Conservation (phyloP, 768 basidiomycete genomes). For the Lactifluus rugatus region DNA sequence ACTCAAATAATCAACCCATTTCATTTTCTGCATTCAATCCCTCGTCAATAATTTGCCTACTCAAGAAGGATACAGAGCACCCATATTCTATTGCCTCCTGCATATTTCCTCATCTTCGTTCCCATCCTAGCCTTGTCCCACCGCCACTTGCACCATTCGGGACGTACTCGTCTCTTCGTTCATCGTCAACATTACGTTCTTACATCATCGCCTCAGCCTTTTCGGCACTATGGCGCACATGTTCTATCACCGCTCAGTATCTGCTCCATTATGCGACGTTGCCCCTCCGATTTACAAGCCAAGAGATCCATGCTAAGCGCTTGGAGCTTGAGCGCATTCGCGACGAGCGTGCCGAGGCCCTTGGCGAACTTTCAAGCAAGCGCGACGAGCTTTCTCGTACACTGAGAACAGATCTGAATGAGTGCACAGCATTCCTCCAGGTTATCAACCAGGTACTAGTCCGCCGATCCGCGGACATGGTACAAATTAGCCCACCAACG, state of each 20-base stretch:
- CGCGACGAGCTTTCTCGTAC: constrained; percentile 36
- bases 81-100: background rate
- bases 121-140: constrained; percentile 16
- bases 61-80: constrained; percentile 1
- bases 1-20: constrained; percentile 1
- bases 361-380: constrained; percentile 53
- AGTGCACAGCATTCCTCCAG: constrained; percentile 11
- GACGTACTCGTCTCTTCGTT: constrained; percentile 8
- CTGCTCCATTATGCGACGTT: constrained; percentile 29
- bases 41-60: constrained; percentile 7
- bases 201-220: constrained; percentile 15
- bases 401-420: constrained; percentile 21
- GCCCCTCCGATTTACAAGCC: constrained; percentile 53
- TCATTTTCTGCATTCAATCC: constrained; percentile 9
- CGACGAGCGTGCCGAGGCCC: constrained; percentile 54
- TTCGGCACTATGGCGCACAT: constrained; percentile 3
- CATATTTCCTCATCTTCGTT: constrained; percentile 21
- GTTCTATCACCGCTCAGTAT: constrained; percentile 15
- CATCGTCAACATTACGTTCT: constrained; percentile 16
- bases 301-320: constrained; percentile 59
- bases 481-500: background rate
- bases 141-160: constrained; percentile 11
- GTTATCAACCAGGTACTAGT: constrained; percentile 6
- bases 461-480: constrained; percentile 6
- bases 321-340: constrained; percentile 51